Base-by-base conservation (phyloP, 257 asterid genomes). In the Solanum paucissectum region DNA sequence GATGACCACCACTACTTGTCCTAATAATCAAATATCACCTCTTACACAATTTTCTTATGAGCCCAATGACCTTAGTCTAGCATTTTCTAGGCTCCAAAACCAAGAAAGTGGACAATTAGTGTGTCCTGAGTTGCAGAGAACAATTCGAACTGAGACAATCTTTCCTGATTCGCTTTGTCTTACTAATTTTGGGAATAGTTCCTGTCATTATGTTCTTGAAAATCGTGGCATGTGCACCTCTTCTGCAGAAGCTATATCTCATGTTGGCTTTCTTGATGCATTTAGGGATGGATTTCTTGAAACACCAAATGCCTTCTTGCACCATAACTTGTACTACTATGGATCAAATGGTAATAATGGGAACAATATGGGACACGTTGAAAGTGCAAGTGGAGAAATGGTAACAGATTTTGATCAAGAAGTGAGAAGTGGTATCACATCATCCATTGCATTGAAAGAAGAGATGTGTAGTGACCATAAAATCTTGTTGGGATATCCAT, bases 401-500 rank as follows among this genome's bases (percentile, higher is more conserved):
- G 93, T 87, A 88, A 89, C 90, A 29, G 87, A 89, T 40, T 93
- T 90, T 9, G 94, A 90, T 7, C 91, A 84, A 75, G 55, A 75
- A 11, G 27, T 87, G 7, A 62, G 83, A 20, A 86, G 85, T 6
- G 92, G 87, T 6, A 49, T 87, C 27, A 83, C 88, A 23, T 33
- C 91, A 58, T 20, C 92, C 27, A 42, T 88, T 18, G 82, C 91
- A 16, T 95, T 94, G 93, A 95, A 95, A 89, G 96, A 96, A 72
- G 98, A 96, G 89, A 87, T 90, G 86, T 64, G 91, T 90, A 87
- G 87, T 37, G 87, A 84, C 81, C 14, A 2, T 34, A 87, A 91
- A 85, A 91, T 91, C n/a, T 90, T 96, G 33, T 94, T 94, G 98
- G 98, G 98, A 23, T 92, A 93, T 81, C 98, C 99, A 34, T 95